A percentile compares a stretch with the other conserved stretches of the same genome.
Conservation (phyloP, 768 basidiomycete genomes). For the Mycena epipterygia region DNA sequence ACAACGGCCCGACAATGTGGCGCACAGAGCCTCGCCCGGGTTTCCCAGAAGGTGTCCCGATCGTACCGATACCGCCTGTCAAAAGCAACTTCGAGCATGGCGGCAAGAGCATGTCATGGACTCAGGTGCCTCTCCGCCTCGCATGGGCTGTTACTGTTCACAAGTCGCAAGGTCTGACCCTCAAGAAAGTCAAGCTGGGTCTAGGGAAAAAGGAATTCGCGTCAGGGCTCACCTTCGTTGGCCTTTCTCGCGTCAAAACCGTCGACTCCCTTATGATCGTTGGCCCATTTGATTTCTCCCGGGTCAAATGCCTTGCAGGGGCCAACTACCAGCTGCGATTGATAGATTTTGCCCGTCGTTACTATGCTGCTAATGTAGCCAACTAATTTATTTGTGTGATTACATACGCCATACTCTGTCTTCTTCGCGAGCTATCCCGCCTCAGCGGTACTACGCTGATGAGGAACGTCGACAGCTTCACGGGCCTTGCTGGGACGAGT, state of each 20-base stretch:
- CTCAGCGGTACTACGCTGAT: constrained; percentile 56
- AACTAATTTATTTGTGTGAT: no score
- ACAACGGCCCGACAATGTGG: constrained; percentile 39
- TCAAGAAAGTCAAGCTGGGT: constrained; percentile 75
- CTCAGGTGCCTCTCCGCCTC: constrained; percentile 68
- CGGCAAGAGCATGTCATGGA: constrained; percentile 19
- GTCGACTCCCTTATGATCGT: constrained; percentile 17
- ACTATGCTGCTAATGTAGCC: neutral
- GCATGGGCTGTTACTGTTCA: constrained; percentile 84
- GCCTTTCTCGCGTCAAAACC: constrained; percentile 27
- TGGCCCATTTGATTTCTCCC: constrained; percentile 15
- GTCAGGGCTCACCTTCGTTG: constrained; percentile 33
- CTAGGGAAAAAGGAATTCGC: constrained; percentile 50
- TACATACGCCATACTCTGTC: no score
- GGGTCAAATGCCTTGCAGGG: neutral
- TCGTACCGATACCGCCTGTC: constrained; percentile 32
- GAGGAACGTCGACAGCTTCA: constrained; percentile 94
- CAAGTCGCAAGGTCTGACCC: constrained; percentile 82
- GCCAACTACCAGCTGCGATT: constrained; percentile 8
- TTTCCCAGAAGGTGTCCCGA: constrained; percentile 28
- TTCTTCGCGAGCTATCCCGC: no score
- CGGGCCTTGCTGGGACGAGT: constrained; percentile 47
- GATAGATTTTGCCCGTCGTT: constrained; percentile 12
- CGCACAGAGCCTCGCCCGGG: neutral
- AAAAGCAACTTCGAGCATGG: constrained; percentile 29